These are phyloP conservation scores for Spathaspora girioi DNA, from an alignment of 805 yeast genomes.

Conservation along the genomic window DNA sequence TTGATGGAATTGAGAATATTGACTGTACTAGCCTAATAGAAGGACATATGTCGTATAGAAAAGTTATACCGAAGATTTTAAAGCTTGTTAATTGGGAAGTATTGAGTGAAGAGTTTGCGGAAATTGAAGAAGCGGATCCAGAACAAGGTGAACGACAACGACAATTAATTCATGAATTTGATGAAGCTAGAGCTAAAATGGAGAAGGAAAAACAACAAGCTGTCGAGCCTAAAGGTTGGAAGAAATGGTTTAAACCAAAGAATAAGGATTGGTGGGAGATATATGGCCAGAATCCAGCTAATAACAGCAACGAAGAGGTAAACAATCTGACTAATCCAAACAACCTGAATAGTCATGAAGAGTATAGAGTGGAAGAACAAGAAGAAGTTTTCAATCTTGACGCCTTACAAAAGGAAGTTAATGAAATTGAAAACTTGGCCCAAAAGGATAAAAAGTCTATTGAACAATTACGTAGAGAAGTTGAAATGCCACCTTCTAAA, in stretches of 20 bases:
- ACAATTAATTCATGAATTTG: conserved; percentile 78
- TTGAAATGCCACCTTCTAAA: conserved; percentile 8
- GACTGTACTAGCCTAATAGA: conserved; percentile 85
- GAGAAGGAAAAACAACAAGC: conserved; percentile 35
- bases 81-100: conserved; percentile 73
- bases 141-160: conserved; percentile 82
- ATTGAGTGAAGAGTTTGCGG: conserved; percentile 85
- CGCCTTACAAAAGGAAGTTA: conserved; percentile 41
- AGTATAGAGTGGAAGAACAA: conserved; percentile 6
- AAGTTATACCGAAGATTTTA: conserved; percentile 82
- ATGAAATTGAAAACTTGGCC: conserved; percentile 40
- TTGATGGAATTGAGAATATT: conserved; percentile 71
- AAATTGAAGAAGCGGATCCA: conserved; percentile 94
- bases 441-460: conserved; percentile 13
- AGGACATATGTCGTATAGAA: conserved; percentile 98
- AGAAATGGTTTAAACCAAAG: conserved; percentile 44
- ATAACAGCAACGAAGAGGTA: conserved; percentile 3
- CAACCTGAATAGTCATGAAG: background rate
- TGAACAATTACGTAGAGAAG: conserved; percentile 13
- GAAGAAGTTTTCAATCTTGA: conserved; percentile 41
- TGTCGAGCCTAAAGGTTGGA: conserved; percentile 42
- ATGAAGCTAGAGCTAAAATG: conserved; percentile 71
- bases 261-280: conserved; percentile 60
- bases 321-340: background rate
- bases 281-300: conserved; percentile 28